These are phyloP conservation scores for Trichophaea hybrida DNA, from an alignment of 2,329 filamentous ascomycete genomes.

Conservation along the genomic window DNA sequence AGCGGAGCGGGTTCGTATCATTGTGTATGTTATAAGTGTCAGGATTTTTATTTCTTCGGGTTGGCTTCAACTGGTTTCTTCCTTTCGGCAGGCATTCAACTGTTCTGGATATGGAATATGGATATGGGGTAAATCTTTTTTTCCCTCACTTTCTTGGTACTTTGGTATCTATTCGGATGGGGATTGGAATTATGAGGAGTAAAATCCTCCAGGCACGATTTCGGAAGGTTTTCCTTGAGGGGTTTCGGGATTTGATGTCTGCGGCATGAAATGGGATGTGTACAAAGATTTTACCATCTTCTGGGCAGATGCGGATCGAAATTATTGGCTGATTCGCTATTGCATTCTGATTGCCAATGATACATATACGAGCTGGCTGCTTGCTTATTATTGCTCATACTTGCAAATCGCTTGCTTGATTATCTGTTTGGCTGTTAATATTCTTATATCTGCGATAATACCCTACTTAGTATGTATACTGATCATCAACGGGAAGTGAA, in stretches of 20 bases:
- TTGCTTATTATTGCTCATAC: not conserved
- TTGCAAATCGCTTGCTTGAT: not conserved
- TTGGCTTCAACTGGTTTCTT: no score
- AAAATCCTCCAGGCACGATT: not conserved
- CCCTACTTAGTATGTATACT: not conserved
- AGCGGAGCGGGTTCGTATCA: not conserved
- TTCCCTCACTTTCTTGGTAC: not conserved
- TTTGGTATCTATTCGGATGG: not conserved
- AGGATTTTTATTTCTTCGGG: not conserved
- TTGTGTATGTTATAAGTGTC: not conserved
- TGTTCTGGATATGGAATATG: not conserved
- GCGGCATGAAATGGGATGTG: not conserved
- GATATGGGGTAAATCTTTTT: not conserved
- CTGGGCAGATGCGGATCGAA: not conserved
- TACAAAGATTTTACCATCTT: not conserved
- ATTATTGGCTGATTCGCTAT: not conserved
- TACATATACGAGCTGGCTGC: not conserved
- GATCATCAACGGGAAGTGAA: not conserved
- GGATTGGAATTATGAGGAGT: not conserved
- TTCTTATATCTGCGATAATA: not conserved
- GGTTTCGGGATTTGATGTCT: not conserved
- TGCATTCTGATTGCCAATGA: not conserved
- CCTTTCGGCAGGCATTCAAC: not conserved
- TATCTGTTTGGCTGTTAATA: not conserved
- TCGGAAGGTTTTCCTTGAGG: not conserved